A percentile compares a stretch with the other conserved stretches of the same genome.
Evolutionary conservation across 2,329 filamentous ascomycete genomes (phyloP).

Genomic region (Aspergillus fructus): DNA sequence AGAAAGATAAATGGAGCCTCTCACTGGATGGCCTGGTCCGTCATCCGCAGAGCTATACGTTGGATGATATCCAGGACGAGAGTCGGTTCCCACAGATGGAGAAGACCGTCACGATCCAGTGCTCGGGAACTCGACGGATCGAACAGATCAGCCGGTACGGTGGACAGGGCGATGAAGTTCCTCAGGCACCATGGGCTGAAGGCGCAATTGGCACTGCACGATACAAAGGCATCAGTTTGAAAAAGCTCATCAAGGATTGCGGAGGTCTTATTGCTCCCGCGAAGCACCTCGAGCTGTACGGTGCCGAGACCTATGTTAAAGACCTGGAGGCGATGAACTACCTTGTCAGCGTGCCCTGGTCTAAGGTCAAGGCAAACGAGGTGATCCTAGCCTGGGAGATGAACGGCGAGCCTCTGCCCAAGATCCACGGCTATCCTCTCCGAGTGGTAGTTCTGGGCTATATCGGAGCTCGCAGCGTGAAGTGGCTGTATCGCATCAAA

Average conservation of each 20-base stretch:
- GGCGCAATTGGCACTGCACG: not conserved
- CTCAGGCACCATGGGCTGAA: not conserved
- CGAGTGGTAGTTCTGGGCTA: constrained; percentile 64
- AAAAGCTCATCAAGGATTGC: not conserved
- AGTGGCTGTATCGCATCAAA: constrained; percentile 64
- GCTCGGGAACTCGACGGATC: not conserved
- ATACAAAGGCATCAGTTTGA: not conserved
- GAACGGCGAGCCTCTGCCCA: constrained; percentile 65
- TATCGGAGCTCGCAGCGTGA: constrained; percentile 64
- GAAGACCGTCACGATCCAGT: not conserved
- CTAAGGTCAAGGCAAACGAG: constrained; percentile 66
- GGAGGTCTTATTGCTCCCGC: not conserved
- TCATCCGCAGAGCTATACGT: not conserved
- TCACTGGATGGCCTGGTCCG: constrained; percentile 48
- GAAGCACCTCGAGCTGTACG: not conserved
- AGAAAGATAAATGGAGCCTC: constrained; percentile 55
- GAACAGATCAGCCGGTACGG: not conserved
- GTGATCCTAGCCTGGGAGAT: constrained; percentile 71
- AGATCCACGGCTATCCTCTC: constrained; percentile 66
- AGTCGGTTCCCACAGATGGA: not conserved
- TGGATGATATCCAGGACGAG: not conserved
- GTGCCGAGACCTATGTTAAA: not conserved
- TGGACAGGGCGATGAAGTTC: not conserved
- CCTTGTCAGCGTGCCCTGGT: constrained; percentile 63
- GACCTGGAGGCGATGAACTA: constrained; percentile 54